Evolutionary conservation across 805 yeast genomes (phyloP).

Genomic region (Cyberlindnera suaveolens): DNA sequence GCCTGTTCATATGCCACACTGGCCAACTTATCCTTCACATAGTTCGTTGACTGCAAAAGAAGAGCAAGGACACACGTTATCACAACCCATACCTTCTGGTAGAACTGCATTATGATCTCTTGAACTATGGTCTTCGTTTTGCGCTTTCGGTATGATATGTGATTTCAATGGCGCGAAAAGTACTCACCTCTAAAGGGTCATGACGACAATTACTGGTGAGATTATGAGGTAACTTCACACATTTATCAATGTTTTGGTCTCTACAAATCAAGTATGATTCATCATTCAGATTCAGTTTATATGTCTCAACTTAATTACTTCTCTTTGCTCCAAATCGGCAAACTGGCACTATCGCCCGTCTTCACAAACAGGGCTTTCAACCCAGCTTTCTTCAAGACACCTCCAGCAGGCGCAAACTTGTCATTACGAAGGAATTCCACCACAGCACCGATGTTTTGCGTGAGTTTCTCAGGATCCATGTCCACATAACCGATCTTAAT

Average conservation of each 20-base stretch:
- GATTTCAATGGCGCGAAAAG: too few relatives aligned
- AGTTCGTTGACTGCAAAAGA: slow-evolving; percentile 15
- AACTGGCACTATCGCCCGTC: slow-evolving; percentile 58
- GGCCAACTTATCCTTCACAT: slow-evolving; percentile 17
- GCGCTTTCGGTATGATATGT: too few relatives aligned
- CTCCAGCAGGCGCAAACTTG: slow-evolving; percentile 48
- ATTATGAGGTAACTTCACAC: too few relatives aligned
- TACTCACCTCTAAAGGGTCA: too few relatives aligned
- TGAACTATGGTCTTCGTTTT: background rate
- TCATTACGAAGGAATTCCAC: slow-evolving; percentile 40
- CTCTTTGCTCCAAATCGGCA: slow-evolving; percentile 45
- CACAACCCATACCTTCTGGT: slow-evolving; percentile 24
- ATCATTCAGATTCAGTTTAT: background rate
- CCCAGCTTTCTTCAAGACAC: slow-evolving; percentile 41
- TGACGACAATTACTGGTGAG: too few relatives aligned
- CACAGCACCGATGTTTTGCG: slow-evolving; percentile 48
- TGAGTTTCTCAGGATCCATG: slow-evolving; percentile 35
- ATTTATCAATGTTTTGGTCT: too few relatives aligned
- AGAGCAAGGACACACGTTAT: slow-evolving; percentile 18
- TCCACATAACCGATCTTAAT: slow-evolving; percentile 54
- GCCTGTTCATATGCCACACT: slow-evolving; percentile 15
- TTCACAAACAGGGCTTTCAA: slow-evolving; percentile 52
- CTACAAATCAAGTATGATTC: background rate
- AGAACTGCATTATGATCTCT: slow-evolving; percentile 13
- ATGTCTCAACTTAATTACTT: slow-evolving; percentile 1